Base-by-base conservation (phyloP, 2,329 filamentous ascomycete species). In the Tolypocladium nubicola region DNA sequence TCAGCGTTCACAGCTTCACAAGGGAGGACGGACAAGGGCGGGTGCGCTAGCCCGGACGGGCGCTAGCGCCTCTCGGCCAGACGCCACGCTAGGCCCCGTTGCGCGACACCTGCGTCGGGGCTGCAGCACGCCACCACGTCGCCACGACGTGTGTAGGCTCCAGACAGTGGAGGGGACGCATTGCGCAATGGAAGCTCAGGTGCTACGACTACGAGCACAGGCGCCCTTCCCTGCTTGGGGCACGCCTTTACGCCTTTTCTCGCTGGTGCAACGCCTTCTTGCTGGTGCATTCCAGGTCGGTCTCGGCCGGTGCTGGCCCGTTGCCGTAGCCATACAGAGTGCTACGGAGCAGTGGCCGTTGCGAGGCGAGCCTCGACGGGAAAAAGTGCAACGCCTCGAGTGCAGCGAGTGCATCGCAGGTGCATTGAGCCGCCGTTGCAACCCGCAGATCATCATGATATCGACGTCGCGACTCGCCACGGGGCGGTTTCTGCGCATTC, bases 61-160 rank as follows among this genome's bases (percentile, higher is more conserved):
- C 23, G 13, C 40, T 55, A 43, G 40, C 26, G 53, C 21, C 6
- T 16, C 49, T n/a, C 6, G 6, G 19, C 49, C 21, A 52, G 35
- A 40, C 35, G 39, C 53, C 7, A 14, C 33, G 53, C 53, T 55
- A 47, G 19, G 8, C 53, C 53, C 21, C 30, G 40, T 55, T 45
- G 53, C 53, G 53, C 26, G 45, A 49, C 45, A 8, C 26, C 45
- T 49, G 45, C 45, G 47, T 26, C 26, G 40, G 47, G 53, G 26
- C 30, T 38, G 53, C 53, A 47, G 53, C 53, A 47, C 53, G 53
- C 53, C 53, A 55, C 39, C 45, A 49, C 45, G 47, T 35, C 38
- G 11, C 38, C 30, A 35, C n/a, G n/a, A n/a, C n/a, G n/a, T n/a
- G n/a, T n/a, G n/a, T 40, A 54, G 53, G 53, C 39, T 3, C 26